Percentiles rank a stretch among this genome's conserved stretches.
Evolutionary conservation across 768 basidiomycete species (phyloP).

Genomic region (Mycena capillaripes): DNA sequence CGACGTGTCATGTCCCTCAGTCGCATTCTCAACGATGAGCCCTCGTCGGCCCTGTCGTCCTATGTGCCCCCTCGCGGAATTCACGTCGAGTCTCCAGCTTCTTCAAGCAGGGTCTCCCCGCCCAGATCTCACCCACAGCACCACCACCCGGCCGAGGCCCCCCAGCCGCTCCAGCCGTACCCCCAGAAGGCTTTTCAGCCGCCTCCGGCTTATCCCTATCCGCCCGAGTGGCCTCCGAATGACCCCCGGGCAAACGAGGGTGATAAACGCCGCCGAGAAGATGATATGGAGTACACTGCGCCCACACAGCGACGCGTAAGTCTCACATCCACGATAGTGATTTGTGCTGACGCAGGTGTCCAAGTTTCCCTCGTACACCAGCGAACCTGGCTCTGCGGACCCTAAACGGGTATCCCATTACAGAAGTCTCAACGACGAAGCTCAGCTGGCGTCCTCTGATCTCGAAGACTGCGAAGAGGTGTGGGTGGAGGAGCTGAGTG

Average conservation of each 20-base stretch:
- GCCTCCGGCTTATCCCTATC: conserved; percentile 13
- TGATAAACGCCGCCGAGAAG: conserved; percentile 47
- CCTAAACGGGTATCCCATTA: conserved; percentile 43
- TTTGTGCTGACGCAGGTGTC: background rate
- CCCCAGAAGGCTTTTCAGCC: conserved; percentile 24
- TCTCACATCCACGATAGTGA: conserved; percentile 31
- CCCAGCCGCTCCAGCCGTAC: conserved; percentile 20
- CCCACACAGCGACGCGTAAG: conserved; percentile 67
- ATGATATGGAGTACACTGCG: conserved; percentile 67
- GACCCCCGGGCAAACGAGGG: conserved; percentile 19
- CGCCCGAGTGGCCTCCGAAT: conserved; percentile 26
- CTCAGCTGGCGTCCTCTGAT: conserved; percentile 76
- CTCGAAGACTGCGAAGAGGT: conserved; percentile 85
- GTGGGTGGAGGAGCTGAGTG: conserved; percentile 78
- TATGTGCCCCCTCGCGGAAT: conserved; percentile 49
- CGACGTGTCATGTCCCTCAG: conserved; percentile 76
- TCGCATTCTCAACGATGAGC: conserved; percentile 85
- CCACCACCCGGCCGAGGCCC: conserved; percentile 19
- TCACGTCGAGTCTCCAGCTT: conserved; percentile 38
- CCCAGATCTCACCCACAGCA: conserved; percentile 12
- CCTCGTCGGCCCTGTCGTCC: conserved; percentile 56
- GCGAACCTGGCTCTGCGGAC: conserved; percentile 39
- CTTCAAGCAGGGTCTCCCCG: conserved; percentile 24
- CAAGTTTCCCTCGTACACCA: conserved; percentile 29
- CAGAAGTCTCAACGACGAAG: conserved; percentile 51